Evolutionary conservation across 1,284 basidiomycete species (phyloP), one percentile per base, ranked within the genome.

Genomic region (Malassezia psittaci): DNA sequence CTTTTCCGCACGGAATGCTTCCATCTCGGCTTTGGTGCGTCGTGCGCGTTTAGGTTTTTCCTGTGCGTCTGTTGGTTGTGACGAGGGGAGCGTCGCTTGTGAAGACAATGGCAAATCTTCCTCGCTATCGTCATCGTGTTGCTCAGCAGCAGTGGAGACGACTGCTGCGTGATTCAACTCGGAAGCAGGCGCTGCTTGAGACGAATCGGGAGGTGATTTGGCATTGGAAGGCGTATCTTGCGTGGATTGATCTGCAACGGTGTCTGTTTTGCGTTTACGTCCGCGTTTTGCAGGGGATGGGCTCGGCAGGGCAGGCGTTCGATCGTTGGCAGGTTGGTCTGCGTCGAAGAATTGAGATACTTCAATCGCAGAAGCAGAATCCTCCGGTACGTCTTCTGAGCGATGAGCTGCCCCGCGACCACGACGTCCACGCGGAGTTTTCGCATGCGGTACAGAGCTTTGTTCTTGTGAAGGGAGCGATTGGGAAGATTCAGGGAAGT

Each of bases 11-110:
- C 55, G 55, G 51, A 57, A 57, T 9, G 29, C 49, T n/a, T 57
- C 55, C 55, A 57, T 57, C 41, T 57, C 55, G 3, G 55, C 55
- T 35, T 57, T 57, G 19, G 55, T 57, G 9, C 55, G 55, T 16
- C 55, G 55, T 12, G 40, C 32, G 8, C 55, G 55, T n/a, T 42
- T 39, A 6, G 47, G 38, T 37, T 55, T 54, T 10, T 57, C 54
- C 12, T 16, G 3, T 9, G 19, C 18, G 3, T 40, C 35, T 16
- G 37, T 18, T 34, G 37, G 43, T 13, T 24, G 33, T 29, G 51
- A 45, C 11, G 40, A n/a, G 19, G 41, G 41, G 6, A 32, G 41
- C 15, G 52, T 45, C 5, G 51, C 35, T 29, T 57, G 55, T 3
- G 51, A 45, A 24, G 43, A 53, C 1, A 51, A 37, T 19, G 51